Base-by-base conservation (phyloP, 306 rosid genomes). In the Lathyrus oleraceus region DNA sequence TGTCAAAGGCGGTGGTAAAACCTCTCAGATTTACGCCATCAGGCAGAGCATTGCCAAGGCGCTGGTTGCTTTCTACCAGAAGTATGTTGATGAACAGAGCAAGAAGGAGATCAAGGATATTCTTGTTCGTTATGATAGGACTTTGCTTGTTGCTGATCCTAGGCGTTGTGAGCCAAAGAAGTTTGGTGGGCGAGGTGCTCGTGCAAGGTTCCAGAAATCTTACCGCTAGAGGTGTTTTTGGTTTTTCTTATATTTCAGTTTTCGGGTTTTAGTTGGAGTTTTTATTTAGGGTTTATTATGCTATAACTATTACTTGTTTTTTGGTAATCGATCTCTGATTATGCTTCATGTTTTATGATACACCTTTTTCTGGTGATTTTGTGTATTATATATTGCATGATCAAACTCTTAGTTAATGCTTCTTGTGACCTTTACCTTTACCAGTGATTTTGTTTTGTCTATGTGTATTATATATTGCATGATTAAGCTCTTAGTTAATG, bases 91-190 rank as follows among this genome's bases (percentile, higher is more conserved):
- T 21, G 97, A 91, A 25, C 97, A 91, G 82, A 89, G 89, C 75
- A 91, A 91, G 88, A 91, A 87, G 85, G 97, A 91, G 76, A 91
- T 91, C 38, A 91, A 88, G 80, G 96, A 91, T 58, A 91, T 91
- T 9, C 87, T 91, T 0, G 86, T 84, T 0, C 74, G 89, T 70
- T 88, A 88, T 14, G 97, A 91, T 13, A 51, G 96, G 32, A 91
- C 97, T 1, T 57, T 91, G 48, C 93, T 91, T 3, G 96, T 91
- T 0, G 97, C 93, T 6, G 93, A 91, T 56, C 97, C 96, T 0
- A 80, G 97, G 54, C 91, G 93, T 54, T 91, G 96, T 51, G 96
- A 88, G 88, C 96, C 97, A 11, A 91, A 91, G 88, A 91, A 91
- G 86, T 91, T 91, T 19, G 97, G 96, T 58, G 96, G 97, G 69